Base-by-base conservation (phyloP, 352 stramenopile species). In the Plasmopara halstedii region DNA sequence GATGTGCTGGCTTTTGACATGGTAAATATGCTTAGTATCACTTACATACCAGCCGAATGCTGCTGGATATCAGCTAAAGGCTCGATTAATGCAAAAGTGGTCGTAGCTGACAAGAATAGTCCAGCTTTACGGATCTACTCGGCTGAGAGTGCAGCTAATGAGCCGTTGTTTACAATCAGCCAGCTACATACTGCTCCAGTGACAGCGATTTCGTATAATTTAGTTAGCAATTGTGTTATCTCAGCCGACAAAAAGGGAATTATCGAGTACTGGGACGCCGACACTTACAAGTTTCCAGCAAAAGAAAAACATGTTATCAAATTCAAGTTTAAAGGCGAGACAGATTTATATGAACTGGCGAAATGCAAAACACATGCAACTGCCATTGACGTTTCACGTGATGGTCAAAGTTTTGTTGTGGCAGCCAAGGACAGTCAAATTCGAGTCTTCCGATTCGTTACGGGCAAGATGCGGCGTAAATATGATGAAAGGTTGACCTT, bases 1-100 rank as follows among this genome's bases (percentile, higher is more conserved):
- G 96, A 99, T 62, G 91, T 99, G 18, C 56, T 89, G 10, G 86
- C 82, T 10, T 99, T 99, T 70, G 97, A 99, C 74, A 97, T 99
- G 62, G 94, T 94, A 29, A 93, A 96, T 44, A 99, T 99, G 90
- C 70, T 99, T 13, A 71, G 66, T 14, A 61, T 96, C 11, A 56
- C 62, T 8, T 95, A 61, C 57, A 57, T 58, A 2, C 90, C 90
- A 6, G 69, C 62, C 26, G 64, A 77, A 14, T 91, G 71, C 62
- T 84, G 70, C 52, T 96, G 69, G 86, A 74, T 82, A 57, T 85
- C 62, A 33, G 35, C 46, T 22, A 87, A 73, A 50, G 70, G 64
- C 18, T 65, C 64, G 19, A 71, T 79, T 26, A 58, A 80, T 25
- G 50, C 78, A 6, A 84, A 80, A 50, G 70, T 96, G 22, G 85